Evolutionary conservation across 1,284 basidiomycete genomes (phyloP), one percentile per base, ranked within the genome.

Genomic region (Ganoderma sinense): DNA sequence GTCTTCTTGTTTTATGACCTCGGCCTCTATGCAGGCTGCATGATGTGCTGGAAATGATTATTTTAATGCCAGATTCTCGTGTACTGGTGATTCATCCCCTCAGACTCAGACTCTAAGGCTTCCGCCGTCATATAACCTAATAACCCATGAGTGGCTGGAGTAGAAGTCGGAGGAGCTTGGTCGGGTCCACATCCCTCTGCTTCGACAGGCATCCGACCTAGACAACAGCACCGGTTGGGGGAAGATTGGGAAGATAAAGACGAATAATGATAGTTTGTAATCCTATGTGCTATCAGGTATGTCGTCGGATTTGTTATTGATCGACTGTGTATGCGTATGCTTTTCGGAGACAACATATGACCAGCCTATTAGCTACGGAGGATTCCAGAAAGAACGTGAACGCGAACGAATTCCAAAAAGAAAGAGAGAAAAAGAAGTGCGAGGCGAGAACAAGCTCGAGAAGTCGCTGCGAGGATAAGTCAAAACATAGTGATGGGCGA

Each of bases 231-330:
- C 18, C 1, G 4, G 48, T 51, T 51, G 23, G 11, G 14, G 13
- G 48, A 26, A 26, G 10, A 26, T 4, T 48, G 10, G n/a, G 41
- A 41, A 18, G n/a, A 51, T 51, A 51, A 26, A 33, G 55, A 56
- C 55, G 7, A 71, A 60, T 65, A 65, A 68, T 20, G 41, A 66
- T 73, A 73, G 72, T 69, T n/a, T 73, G 72, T 73, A 64, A 65
- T 69, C 70, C 64, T 65, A 66, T 29, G 45, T 64, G 66, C 69
- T 71, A 69, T 62, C 16, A 68, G 58, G 66, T 39, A 31, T 23
- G 62, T 45, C 66, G 69, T 56, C 70, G 63, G 68, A 73, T 60
- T 69, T 69, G 53, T 62, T 71, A 71, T 73, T n/a, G 36, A 45
- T 36, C 72, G 58, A 40, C 51, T 66, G 69, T 73, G 69, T 71